These are phyloP conservation scores for Phalaenopsis aphrodite DNA, from an alignment of 106 monocot species.

Conservation along the genomic window DNA sequence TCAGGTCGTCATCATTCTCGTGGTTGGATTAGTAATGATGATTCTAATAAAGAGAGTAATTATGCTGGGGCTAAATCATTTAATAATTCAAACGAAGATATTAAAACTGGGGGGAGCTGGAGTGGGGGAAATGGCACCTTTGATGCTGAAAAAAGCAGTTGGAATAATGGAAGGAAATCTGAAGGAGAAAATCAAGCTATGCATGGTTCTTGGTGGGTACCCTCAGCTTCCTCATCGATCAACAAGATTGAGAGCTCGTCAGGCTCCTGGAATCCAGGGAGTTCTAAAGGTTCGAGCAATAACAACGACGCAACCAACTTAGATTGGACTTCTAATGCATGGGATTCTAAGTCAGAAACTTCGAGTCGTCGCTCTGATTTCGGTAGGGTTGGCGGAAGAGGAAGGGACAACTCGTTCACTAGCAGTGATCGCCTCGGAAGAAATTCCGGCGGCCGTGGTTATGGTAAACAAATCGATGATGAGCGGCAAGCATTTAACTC, in stretches of 20 bases:
- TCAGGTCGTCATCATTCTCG: neutral
- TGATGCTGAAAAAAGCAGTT: neutral
- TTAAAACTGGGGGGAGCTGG: neutral
- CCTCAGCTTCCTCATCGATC: too few species aligned
- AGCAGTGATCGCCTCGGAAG: neutral
- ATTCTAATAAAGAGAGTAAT: too few species aligned
- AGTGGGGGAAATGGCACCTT: neutral
- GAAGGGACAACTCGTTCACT: neutral
- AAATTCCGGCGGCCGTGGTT: neutral
- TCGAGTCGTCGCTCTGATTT: neutral
- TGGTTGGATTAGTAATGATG: too few species aligned
- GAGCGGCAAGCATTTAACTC: neutral
- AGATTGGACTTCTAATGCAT: neutral
- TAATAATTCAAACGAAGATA: too few species aligned
- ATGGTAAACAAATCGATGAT: too few species aligned
- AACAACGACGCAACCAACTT: neutral
- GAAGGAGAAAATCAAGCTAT: too few species aligned
- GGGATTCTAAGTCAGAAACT: neutral
- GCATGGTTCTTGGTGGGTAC: too few species aligned
- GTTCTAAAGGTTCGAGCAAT: neutral
- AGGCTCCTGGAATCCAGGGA: neutral
- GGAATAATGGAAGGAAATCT: neutral
- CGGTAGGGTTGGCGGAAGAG: conserved; percentile 2
- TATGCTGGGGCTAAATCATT: too few species aligned
- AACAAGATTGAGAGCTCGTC: too few species aligned